Evolutionary conservation across 306 rosid genomes (phyloP).

Genomic region (Rubus parviflorus): DNA sequence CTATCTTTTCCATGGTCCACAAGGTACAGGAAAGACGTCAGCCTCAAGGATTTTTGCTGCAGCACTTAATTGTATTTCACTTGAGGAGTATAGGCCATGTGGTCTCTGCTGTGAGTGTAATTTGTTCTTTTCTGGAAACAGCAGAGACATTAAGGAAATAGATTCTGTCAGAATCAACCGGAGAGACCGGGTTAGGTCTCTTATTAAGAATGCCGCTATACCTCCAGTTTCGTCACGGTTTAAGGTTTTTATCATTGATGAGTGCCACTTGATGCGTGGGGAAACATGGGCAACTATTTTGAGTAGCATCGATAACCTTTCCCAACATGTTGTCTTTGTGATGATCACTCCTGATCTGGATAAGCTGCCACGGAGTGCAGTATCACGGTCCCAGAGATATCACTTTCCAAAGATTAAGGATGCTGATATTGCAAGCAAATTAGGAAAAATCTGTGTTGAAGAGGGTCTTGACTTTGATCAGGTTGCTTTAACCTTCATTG

Average conservation of each 20-base stretch:
- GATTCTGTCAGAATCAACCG: conserved; percentile 72
- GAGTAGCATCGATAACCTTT: conserved; percentile 55
- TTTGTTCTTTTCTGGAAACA: conserved; percentile 65
- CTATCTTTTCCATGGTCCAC: conserved; percentile 81
- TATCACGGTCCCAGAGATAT: conserved; percentile 67
- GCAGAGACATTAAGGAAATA: conserved; percentile 69
- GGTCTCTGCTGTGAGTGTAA: conserved; percentile 70
- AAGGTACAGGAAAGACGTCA: conserved; percentile 88
- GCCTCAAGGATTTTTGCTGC: conserved; percentile 82
- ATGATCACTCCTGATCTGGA: conserved; percentile 78
- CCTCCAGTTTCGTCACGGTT: conserved; percentile 65
- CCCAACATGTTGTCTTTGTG: conserved; percentile 65
- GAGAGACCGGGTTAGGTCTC: conserved; percentile 58
- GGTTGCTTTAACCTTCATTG: conserved; percentile 65
- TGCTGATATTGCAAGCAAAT: conserved; percentile 55
- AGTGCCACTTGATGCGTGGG: conserved; percentile 65
- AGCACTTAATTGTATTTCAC: conserved; percentile 72
- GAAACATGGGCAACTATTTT: conserved; percentile 71
- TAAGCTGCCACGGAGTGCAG: conserved; percentile 63
- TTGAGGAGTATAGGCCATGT: conserved; percentile 62
- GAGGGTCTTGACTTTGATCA: conserved; percentile 72
- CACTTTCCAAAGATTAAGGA: conserved; percentile 76
- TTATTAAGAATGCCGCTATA: conserved; percentile 52
- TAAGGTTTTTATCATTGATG: conserved; percentile 82
- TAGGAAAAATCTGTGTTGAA: conserved; percentile 55